Conservation (phyloP, 352 stramenopile genomes). For the Phytophthora cryptogea region DNA sequence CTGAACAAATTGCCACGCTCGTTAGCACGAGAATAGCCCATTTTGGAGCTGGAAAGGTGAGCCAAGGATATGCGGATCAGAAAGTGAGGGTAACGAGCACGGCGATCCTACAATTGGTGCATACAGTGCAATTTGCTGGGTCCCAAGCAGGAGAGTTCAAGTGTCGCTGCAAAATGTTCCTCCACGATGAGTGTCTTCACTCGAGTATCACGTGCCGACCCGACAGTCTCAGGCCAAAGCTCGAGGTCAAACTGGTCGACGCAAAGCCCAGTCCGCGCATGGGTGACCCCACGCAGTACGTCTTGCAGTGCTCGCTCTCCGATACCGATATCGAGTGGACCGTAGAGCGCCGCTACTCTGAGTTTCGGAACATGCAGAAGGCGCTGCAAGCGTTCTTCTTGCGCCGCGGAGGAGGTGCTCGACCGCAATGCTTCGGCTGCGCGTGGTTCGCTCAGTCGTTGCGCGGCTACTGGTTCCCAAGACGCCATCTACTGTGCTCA, state of each 20-base stretch:
- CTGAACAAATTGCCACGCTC: background rate
- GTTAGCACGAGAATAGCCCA: background rate
- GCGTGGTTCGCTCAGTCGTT: slow-evolving; percentile 73
- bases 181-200: slow-evolving; percentile 44
- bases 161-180: slow-evolving; percentile 16
- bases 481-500: slow-evolving; percentile 61
- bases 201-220: slow-evolving; percentile 62
- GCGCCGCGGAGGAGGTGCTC: slow-evolving; percentile 19
- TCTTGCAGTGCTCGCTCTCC: slow-evolving; percentile 45
- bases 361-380: slow-evolving; percentile 66
- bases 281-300: slow-evolving; percentile 40
- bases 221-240: slow-evolving; percentile 51
- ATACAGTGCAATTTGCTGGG: slow-evolving; percentile 22
- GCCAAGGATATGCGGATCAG: slow-evolving; percentile 25
- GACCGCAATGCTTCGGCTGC: slow-evolving; percentile 75
- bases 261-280: slow-evolving; percentile 16
- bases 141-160: background rate
- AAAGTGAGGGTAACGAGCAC: slow-evolving; percentile 17
- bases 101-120: slow-evolving; percentile 13
- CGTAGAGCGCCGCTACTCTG: slow-evolving; percentile 70
- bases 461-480: slow-evolving; percentile 60
- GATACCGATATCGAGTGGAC: slow-evolving; percentile 56
- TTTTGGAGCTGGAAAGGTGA: background rate
- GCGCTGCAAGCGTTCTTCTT: slow-evolving; percentile 61
- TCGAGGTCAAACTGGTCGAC: slow-evolving; percentile 50